Evolutionary conservation across 1,284 basidiomycete genomes (phyloP).

Genomic region (Tausonia pullulans): DNA sequence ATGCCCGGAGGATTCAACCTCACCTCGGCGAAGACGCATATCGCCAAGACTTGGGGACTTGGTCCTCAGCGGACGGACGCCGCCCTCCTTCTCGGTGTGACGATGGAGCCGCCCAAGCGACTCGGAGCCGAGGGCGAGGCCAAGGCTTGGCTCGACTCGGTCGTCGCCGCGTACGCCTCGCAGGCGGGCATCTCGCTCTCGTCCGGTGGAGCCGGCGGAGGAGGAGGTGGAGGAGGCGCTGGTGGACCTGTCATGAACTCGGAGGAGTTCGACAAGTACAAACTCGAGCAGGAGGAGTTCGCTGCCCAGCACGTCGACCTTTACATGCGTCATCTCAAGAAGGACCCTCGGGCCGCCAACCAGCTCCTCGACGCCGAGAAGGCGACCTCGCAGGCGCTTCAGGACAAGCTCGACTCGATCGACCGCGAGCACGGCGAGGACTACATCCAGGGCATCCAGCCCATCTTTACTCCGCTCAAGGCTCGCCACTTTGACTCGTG

Average conservation of each 20-base stretch:
- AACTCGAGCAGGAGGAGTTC: constrained; percentile 82
- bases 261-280: constrained; percentile 96
- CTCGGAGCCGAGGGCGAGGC: constrained; percentile 83
- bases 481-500: constrained; percentile 95
- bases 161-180: constrained; percentile 74
- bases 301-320: constrained; percentile 88
- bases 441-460: constrained; percentile 90
- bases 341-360: constrained; percentile 84
- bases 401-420: constrained; percentile 65
- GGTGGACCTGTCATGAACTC: constrained; percentile 87
- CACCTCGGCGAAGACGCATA: constrained; percentile 78
- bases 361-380: constrained; percentile 80
- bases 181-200: constrained; percentile 78
- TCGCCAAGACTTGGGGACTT: constrained; percentile 86
- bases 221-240: constrained; percentile 46
- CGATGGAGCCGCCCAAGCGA: constrained; percentile 88
- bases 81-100: constrained; percentile 81
- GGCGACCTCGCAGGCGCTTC: constrained; percentile 47
- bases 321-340: constrained; percentile 89
- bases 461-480: constrained; percentile 85
- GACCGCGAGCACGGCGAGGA: constrained; percentile 78
- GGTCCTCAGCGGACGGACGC: constrained; percentile 79
- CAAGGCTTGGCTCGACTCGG: constrained; percentile 82
- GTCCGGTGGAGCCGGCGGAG: constrained; percentile 49
- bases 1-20: constrained; percentile 99